These are phyloP conservation scores for Penicillium coffeae DNA, from an alignment of 495 filamentous ascomycete genomes.

Conservation along the genomic window DNA sequence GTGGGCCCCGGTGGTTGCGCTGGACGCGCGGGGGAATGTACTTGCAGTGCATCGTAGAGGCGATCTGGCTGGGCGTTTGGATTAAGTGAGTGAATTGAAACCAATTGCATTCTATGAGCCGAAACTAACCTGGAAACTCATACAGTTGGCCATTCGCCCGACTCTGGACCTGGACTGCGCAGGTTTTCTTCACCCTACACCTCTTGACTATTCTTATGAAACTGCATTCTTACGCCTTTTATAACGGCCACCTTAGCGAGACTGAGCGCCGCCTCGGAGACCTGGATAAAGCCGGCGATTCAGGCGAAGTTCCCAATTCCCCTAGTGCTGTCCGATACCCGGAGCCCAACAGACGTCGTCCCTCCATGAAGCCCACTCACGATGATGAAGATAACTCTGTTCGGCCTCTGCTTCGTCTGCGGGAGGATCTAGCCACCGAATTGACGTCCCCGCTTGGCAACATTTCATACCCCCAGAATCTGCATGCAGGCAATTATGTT, in stretches of 20 bases:
- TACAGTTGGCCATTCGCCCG: slow-evolving; percentile 74
- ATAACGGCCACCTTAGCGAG: slow-evolving; percentile 91
- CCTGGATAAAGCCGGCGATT: slow-evolving; percentile 70
- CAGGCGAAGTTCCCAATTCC: slow-evolving; percentile 51
- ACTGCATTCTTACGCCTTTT: slow-evolving; percentile 97
- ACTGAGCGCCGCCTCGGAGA: slow-evolving; percentile 72
- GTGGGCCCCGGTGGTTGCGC: slow-evolving; percentile 51
- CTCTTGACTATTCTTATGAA: slow-evolving; percentile 93
- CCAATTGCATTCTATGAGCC: too few species aligned
- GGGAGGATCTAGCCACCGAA: slow-evolving; percentile 86
- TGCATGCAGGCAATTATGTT: slow-evolving; percentile 73
- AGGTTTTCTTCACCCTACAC: slow-evolving; percentile 92
- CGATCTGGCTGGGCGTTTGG: slow-evolving; percentile 77
- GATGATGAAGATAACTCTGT: slow-evolving; percentile 33
- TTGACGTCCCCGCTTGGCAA: slow-evolving; percentile 84
- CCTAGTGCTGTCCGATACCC: slow-evolving; percentile 72
- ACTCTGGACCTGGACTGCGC: slow-evolving; percentile 91
- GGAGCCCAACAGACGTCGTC: slow-evolving; percentile 45
- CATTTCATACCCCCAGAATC: slow-evolving; percentile 86
- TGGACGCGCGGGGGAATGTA: slow-evolving; percentile 76
- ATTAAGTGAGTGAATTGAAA: slow-evolving; percentile 66
- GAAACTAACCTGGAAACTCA: not conserved
- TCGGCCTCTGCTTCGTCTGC: slow-evolving; percentile 59
- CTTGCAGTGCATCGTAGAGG: slow-evolving; percentile 78
- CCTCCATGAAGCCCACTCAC: slow-evolving; percentile 30